Base-by-base conservation (phyloP, 2,329 filamentous ascomycete species). In the Beauveria caledonica region DNA sequence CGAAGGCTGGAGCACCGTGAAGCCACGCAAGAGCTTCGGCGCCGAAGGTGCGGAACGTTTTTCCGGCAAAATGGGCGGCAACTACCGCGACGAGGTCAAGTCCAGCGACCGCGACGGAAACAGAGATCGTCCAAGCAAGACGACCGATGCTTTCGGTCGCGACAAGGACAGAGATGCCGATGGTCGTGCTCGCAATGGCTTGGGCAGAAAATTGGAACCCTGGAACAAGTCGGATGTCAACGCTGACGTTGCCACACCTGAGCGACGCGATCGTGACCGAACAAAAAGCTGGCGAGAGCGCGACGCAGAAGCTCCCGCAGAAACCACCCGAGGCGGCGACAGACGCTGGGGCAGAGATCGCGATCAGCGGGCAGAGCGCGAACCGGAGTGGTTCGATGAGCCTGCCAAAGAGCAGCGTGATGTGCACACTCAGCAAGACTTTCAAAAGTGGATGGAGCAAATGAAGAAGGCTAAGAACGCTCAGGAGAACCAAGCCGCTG, bases 391-490 rank as follows among this genome's bases (percentile, higher is more conserved):
- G 93, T 80, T 96, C 73, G 91, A 95, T 69, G 82, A 87, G 62
- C 85, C 86, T 17, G 80, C 80, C 23, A 86, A 88, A 62, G 87
- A 90, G 56, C 85, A 87, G 67, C 77, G 82, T 40, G 84, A 88
- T 67, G 83, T 81, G 5, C 89, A 90, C 67, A 96, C 92, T 1
- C 87, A 90, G 68, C 92, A 95, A 69, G 92, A 97, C 66, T 95
- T 97, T 72, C 88, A 95, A 75, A 90, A 90, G 66, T 97, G 93
- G 86, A 96, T 96, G 80, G 90, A 95, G 67, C 83, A 82, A 64
- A 95, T 95, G 91, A 93, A 89, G 73, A 86, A 86, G 44, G 81
- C 84, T 63, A 84, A 80, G 67, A 75, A 70, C 62, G 71, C 68
- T 49, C 63, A 70, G 5, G 64, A 67, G 39, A 59, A 62, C 46